phyloP scores from a whole-genome alignment of 164 flowering plant species.

The Aristolochia fimbriata region DNA sequence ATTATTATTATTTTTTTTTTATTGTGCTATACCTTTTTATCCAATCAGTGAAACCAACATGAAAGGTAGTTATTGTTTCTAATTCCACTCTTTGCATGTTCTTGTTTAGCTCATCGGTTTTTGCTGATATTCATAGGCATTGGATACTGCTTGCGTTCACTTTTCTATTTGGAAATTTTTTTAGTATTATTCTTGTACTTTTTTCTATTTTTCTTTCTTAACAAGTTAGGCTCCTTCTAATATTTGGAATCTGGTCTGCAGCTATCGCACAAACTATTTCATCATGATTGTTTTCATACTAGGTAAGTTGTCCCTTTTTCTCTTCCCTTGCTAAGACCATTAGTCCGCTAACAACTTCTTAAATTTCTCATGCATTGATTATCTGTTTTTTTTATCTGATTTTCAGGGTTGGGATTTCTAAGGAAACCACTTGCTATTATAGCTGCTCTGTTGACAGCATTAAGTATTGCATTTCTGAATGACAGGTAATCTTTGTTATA shows the following conservation, averaged over 20 bases:
- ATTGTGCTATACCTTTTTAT: not conserved
- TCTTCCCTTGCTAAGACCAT: not conserved
- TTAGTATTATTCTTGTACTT: not conserved
- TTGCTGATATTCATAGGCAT: too few species aligned
- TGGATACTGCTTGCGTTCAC: not conserved
- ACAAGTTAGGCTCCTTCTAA: not conserved
- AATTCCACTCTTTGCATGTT: too few species aligned
- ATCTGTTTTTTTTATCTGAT: not conserved
- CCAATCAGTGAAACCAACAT: not conserved
- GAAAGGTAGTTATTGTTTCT: not conserved
- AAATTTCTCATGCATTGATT: not conserved
- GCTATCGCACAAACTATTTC: slow-evolving; percentile 89
- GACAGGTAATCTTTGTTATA: slow-evolving; percentile 53
- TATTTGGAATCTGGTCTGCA: slow-evolving; percentile 23
- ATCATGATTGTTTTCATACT: slow-evolving; percentile 64
- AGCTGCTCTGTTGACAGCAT: slow-evolving; percentile 73
- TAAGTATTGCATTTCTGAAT: slow-evolving; percentile 73
- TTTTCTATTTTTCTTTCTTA: not conserved
- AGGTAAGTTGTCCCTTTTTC: slow-evolving; percentile 28
- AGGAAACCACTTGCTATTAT: slow-evolving; percentile 73
- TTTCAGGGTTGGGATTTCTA: slow-evolving; percentile 75
- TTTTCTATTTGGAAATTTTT: not conserved
- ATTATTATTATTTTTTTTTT: too few species aligned
- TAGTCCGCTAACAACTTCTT: not conserved
- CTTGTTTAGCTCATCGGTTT: too few species aligned